These are phyloP conservation scores for Jaenimonas drosophilae DNA, from an alignment of 208 protist species.

Conservation along the genomic window DNA sequence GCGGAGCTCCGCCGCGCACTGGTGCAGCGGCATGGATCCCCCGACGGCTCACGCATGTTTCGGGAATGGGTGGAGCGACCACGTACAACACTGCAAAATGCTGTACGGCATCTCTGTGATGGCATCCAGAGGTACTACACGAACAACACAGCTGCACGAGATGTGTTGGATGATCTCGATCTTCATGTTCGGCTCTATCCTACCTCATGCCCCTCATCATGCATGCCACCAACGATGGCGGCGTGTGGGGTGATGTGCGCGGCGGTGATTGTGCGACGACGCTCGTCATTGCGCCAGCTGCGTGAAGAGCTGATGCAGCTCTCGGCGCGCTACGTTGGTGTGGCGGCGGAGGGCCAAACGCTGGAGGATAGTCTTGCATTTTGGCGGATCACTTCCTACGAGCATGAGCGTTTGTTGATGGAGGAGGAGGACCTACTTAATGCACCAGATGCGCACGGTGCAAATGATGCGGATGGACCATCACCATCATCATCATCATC, in stretches of 20 bases:
- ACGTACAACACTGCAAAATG: constrained; percentile 13
- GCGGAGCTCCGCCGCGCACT: no score
- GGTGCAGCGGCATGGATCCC: constrained; percentile 15
- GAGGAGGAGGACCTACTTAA: no score
- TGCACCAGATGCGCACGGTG: no score
- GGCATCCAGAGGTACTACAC: no score
- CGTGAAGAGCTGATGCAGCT: constrained; percentile 15
- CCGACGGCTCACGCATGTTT: constrained; percentile 26
- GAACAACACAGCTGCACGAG: no score
- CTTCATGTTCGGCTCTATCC: no score
- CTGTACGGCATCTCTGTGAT: constrained; percentile 6
- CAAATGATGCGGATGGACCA: no score
- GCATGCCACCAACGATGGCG: no score
- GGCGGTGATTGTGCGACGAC: constrained; percentile 34
- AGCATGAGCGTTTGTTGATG: no score
- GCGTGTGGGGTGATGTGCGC: constrained; percentile 16
- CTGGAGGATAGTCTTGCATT: constrained; percentile 41
- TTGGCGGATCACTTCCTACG: constrained; percentile 32
- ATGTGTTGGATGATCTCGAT: no score
- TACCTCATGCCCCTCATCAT: no score
- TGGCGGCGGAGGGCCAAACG: constrained; percentile 54
- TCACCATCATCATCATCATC: no score
- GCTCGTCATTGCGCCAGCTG: constrained; percentile 14
- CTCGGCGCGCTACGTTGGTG: constrained; percentile 22
- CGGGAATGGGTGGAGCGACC: constrained; percentile 33